These are phyloP conservation scores for Amanita pseudoporphyria DNA, from an alignment of 768 basidiomycete genomes.

Conservation along the genomic window DNA sequence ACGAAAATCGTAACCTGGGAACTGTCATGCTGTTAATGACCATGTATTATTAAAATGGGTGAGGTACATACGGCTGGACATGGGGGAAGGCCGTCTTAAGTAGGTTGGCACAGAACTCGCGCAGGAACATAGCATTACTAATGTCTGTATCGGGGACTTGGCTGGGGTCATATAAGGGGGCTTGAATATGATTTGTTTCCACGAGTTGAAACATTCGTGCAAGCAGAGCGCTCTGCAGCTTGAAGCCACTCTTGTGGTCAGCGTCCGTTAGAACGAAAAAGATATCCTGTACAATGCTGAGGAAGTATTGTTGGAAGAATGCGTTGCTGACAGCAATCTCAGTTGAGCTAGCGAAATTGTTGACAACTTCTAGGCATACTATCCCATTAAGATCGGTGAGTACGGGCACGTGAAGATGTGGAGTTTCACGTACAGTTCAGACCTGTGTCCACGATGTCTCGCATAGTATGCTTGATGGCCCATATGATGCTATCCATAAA, in stretches of 20 bases:
- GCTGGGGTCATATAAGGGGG: constrained; percentile 77
- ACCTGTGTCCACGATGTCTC: constrained; percentile 92
- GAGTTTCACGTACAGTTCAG: constrained; percentile 45
- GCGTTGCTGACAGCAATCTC: constrained; percentile 73
- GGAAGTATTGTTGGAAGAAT: constrained; percentile 96
- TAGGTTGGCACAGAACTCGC: constrained; percentile 79
- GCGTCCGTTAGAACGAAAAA: constrained; percentile 97
- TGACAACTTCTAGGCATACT: constrained; percentile 92
- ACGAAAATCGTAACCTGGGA: constrained; percentile 68
- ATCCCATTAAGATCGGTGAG: constrained; percentile 2
- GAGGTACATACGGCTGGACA: constrained; percentile 60
- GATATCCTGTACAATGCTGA: constrained; percentile 88
- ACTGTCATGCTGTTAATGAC: constrained; percentile 24
- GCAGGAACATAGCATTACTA: constrained; percentile 72
- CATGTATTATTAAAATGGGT: neutral
- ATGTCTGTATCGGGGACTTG: constrained; percentile 60
- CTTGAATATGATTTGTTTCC: constrained; percentile 67
- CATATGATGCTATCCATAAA: constrained; percentile 98
- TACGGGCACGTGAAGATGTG: neutral
- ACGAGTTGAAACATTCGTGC: constrained; percentile 91
- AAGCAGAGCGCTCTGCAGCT: constrained; percentile 87
- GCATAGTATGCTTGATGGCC: constrained; percentile 99
- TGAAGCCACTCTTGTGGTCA: constrained; percentile 99
- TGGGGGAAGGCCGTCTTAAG: constrained; percentile 89
- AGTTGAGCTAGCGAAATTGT: constrained; percentile 79